phyloP scores from a whole-genome alignment of 2,329 filamentous ascomycete species.

The Drechslerella stenobrocha region DNA sequence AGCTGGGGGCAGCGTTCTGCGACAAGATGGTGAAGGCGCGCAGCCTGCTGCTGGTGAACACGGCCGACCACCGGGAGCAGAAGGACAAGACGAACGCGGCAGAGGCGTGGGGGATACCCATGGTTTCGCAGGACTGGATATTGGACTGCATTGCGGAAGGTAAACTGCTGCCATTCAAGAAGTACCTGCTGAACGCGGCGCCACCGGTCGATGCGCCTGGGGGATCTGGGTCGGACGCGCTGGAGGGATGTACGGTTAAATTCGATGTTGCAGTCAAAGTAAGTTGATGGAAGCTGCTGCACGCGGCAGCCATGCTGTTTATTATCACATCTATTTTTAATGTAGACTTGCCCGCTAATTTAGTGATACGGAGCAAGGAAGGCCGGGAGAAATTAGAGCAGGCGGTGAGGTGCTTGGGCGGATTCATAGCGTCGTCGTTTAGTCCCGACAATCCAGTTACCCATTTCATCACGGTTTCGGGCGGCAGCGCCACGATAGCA shows the following conservation, averaged over 20 bases:
- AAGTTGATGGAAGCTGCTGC: slow-evolving; percentile 14
- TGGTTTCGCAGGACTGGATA: slow-evolving; percentile 82
- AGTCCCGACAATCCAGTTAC: slow-evolving; percentile 37
- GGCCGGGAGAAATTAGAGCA: slow-evolving; percentile 48
- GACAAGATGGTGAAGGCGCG: slow-evolving; percentile 72
- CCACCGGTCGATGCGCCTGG: slow-evolving; percentile 19
- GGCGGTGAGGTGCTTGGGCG: slow-evolving; percentile 36
- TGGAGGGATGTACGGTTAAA: slow-evolving; percentile 35
- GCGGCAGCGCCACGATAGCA: slow-evolving; percentile 1
- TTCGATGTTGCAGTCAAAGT: slow-evolving; percentile 39
- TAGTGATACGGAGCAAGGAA: slow-evolving; percentile 37
- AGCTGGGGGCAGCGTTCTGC: slow-evolving; percentile 74
- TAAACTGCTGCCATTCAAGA: slow-evolving; percentile 43
- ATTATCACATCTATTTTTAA: background rate
- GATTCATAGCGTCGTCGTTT: slow-evolving; percentile 31
- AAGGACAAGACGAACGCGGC: slow-evolving; percentile 79
- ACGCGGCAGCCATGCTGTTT: background rate
- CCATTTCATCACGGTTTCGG: slow-evolving; percentile 30
- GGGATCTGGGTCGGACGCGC: slow-evolving; percentile 16
- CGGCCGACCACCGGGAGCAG: slow-evolving; percentile 58
- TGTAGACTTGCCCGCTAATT: slow-evolving; percentile 13
- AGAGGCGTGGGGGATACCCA: slow-evolving; percentile 72
- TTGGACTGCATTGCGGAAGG: slow-evolving; percentile 71
- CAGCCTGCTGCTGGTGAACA: slow-evolving; percentile 74
- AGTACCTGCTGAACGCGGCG: slow-evolving; percentile 45